phyloP scores from a whole-genome alignment of 805 yeast species.

The Myxozyma melibiosi region DNA sequence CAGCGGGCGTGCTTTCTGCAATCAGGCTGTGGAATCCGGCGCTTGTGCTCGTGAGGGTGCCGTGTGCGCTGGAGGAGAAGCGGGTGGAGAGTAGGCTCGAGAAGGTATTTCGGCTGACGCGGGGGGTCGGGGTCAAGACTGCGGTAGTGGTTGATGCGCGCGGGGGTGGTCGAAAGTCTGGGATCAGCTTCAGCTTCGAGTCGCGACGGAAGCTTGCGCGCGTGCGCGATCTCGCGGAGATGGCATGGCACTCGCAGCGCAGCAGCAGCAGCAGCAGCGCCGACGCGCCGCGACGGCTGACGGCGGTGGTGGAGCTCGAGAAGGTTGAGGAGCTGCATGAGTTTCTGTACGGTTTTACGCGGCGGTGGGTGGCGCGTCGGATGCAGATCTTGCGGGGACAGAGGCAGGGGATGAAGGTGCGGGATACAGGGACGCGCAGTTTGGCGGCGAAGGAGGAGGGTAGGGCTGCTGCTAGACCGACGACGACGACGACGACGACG shows the following conservation, averaged over 20 bases:
- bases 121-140: neutral
- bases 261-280: too few relatives aligned
- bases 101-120: neutral
- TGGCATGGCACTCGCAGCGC: too few relatives aligned
- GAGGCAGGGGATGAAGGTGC: neutral
- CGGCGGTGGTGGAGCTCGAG: too few relatives aligned
- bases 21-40: conserved; percentile 5
- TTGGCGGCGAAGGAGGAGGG: neutral
- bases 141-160: neutral
- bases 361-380: neutral
- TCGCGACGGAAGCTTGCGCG: neutral
- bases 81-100: neutral
- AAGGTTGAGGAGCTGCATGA: conserved; percentile 44
- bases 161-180: neutral
- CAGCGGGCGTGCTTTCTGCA: neutral
- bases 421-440: neutral
- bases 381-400: neutral
- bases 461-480: neutral
- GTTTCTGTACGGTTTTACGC: conserved; percentile 52
- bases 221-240: neutral
- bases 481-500: neutral
- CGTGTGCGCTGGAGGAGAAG: neutral
- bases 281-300: too few relatives aligned
- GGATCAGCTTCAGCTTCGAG: too few relatives aligned
- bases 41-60: neutral